Percentiles rank a stretch among this genome's conserved stretches.
phyloP scores from a whole-genome alignment of 306 rosid genomes.

The Prunus campanulata region DNA sequence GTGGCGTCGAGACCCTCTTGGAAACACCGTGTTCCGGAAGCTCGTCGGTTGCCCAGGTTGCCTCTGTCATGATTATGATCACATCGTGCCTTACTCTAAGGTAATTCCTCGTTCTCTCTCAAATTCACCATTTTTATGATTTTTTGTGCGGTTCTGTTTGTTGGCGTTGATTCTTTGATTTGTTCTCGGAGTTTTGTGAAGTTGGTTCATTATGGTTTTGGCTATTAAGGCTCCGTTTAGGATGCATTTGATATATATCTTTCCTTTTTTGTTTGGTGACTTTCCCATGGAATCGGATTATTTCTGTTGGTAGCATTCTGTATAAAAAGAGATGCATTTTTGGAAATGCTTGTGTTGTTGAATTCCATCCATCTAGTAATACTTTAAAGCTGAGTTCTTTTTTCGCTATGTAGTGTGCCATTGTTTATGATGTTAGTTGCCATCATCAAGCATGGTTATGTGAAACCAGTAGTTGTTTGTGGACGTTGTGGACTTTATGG shows the following conservation, averaged over 20 bases:
- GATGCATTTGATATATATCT: neutral
- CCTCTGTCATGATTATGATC: slow-evolving; percentile 89
- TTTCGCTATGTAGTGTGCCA: neutral
- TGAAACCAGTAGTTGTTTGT: neutral
- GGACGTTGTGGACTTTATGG: neutral
- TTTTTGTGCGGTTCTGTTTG: neutral
- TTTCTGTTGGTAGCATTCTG: neutral
- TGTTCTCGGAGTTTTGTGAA: neutral
- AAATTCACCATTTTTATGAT: neutral
- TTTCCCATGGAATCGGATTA: neutral
- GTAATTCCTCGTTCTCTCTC: slow-evolving; percentile 21
- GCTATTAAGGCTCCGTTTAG: neutral
- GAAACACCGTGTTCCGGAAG: slow-evolving; percentile 77
- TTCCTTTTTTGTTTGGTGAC: neutral
- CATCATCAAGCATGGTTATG: neutral
- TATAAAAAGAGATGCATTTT: neutral
- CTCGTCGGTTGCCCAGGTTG: slow-evolving; percentile 92
- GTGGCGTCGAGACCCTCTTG: slow-evolving; percentile 87
- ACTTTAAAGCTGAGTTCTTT: neutral
- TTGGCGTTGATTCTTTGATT: neutral
- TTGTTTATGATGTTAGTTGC: neutral
- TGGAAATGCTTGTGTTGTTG: neutral
- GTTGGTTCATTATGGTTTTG: slow-evolving; percentile 12
- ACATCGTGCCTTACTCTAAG: slow-evolving; percentile 87
- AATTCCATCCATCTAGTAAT: neutral